A percentile compares a stretch with the other conserved stretches of the same genome.
These are phyloP conservation scores for Neurospora sp. DNA, from an alignment of 495 filamentous ascomycete species.

Conservation along the genomic window DNA sequence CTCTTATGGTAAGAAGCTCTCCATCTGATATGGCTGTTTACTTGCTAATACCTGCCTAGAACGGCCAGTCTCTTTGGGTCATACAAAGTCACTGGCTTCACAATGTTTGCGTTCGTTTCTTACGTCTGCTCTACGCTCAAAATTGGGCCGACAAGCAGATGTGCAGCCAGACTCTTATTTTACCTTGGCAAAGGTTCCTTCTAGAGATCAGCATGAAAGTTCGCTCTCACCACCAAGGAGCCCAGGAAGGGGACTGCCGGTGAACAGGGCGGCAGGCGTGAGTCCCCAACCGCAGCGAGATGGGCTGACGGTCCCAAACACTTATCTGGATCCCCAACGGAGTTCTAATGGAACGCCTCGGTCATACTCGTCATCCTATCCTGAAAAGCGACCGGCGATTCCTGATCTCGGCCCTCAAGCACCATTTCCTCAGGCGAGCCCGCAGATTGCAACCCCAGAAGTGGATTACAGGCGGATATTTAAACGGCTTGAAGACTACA, in stretches of 20 bases:
- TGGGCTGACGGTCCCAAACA: background rate
- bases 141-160: background rate
- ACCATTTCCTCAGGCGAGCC: constrained; percentile 3
- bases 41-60: constrained; percentile 5
- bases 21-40: background rate
- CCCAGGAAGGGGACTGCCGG: background rate
- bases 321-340: constrained; percentile 24
- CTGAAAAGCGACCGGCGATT: constrained; percentile 21
- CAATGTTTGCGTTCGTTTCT: constrained; percentile 23
- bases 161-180: background rate
- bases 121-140: constrained; percentile 3
- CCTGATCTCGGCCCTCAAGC: background rate
- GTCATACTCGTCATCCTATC: constrained; percentile 32
- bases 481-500: constrained; percentile 64
- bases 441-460: constrained; percentile 13
- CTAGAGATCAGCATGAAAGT: background rate
- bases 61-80: constrained; percentile 18
- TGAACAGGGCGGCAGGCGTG: background rate
- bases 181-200: background rate
- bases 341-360: constrained; percentile 13
- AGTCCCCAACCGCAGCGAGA: background rate
- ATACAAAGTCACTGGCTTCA: constrained; percentile 21
- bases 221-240: background rate
- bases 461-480: constrained; percentile 45
- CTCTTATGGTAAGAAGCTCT: constrained; percentile 1